These are phyloP conservation scores for Claviceps sp. DNA, from an alignment of 2,329 filamentous ascomycete genomes.

Conservation along the genomic window DNA sequence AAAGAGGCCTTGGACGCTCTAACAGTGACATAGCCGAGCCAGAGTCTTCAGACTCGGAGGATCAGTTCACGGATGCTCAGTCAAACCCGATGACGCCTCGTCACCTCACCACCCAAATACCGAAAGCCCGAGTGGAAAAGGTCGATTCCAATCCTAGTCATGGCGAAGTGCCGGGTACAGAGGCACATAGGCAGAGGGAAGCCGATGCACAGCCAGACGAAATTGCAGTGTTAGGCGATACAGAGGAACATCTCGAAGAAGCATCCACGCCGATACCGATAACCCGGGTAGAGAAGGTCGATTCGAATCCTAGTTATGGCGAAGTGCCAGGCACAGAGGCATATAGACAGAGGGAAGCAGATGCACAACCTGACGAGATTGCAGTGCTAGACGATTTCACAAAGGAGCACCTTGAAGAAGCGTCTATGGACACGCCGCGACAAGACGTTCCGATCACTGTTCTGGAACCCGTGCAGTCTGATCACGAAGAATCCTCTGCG, in stretches of 20 bases:
- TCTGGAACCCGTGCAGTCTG: conserved; percentile 22
- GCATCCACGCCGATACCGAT: conserved; percentile 39
- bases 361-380: conserved; percentile 49
- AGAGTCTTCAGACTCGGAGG: conserved; percentile 47
- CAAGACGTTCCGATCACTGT: conserved; percentile 27
- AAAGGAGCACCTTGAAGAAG: conserved; percentile 12
- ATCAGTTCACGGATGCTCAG: conserved; percentile 56
- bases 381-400: conserved; percentile 27
- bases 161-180: conserved; percentile 48
- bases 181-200: conserved; percentile 41
- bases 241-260: no score
- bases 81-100: conserved; percentile 33
- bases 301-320: conserved; percentile 37
- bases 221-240: no score
- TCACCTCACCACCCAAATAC: conserved; percentile 35
- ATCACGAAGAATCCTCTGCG: not conserved
- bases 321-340: conserved; percentile 49
- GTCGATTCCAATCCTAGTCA: conserved; percentile 38
- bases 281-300: conserved; percentile 45
- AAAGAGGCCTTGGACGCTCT: conserved; percentile 8
- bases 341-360: conserved; percentile 39
- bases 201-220: conserved; percentile 45
- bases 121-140: conserved; percentile 45
- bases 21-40: conserved; percentile 22
- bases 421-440: conserved; percentile 9